Conservation (phyloP, 2,329 filamentous ascomycete species). For the Pyrenochaeta sp. region DNA sequence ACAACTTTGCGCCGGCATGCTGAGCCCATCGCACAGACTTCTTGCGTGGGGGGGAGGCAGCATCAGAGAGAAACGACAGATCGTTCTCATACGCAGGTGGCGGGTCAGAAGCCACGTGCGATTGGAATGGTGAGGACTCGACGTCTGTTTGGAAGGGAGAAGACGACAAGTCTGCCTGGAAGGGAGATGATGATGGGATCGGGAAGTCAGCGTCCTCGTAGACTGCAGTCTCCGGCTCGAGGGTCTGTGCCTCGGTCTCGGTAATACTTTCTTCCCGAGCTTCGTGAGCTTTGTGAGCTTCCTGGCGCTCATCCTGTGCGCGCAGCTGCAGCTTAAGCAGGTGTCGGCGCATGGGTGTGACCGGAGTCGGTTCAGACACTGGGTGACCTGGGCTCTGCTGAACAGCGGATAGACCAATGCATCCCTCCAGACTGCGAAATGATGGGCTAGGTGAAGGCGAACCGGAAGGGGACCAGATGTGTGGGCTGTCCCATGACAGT, state of each 20-base stretch:
- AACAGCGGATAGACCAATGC: background rate
- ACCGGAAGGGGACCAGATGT: background rate
- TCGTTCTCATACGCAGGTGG: conserved; percentile 21
- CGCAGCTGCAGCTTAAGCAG: conserved; percentile 19
- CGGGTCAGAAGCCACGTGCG: background rate
- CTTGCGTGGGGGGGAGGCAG: conserved; percentile 7
- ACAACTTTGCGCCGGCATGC: conserved; percentile 20
- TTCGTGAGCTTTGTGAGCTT: background rate
- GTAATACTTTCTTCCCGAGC: conserved; percentile 12
- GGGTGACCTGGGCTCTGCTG: background rate
- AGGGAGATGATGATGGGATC: background rate
- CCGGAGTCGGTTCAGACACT: background rate
- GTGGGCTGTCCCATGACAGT: conserved; percentile 11
- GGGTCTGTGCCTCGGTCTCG: conserved; percentile 11
- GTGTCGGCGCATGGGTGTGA: conserved; percentile 19
- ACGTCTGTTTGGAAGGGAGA: background rate
- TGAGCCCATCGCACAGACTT: conserved; percentile 24
- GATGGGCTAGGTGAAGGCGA: background rate
- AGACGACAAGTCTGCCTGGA: background rate
- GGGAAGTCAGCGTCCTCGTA: conserved; percentile 17
- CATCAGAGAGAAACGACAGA: conserved; percentile 25
- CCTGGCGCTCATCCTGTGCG: conserved; percentile 12
- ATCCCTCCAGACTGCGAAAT: background rate
- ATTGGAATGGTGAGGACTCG: background rate
- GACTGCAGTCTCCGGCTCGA: conserved; percentile 11